Percentiles rank a stretch among this genome's conserved stretches.
phyloP scores from a whole-genome alignment of 2,329 filamentous ascomycete species.

The Fusarium bulbicola region DNA sequence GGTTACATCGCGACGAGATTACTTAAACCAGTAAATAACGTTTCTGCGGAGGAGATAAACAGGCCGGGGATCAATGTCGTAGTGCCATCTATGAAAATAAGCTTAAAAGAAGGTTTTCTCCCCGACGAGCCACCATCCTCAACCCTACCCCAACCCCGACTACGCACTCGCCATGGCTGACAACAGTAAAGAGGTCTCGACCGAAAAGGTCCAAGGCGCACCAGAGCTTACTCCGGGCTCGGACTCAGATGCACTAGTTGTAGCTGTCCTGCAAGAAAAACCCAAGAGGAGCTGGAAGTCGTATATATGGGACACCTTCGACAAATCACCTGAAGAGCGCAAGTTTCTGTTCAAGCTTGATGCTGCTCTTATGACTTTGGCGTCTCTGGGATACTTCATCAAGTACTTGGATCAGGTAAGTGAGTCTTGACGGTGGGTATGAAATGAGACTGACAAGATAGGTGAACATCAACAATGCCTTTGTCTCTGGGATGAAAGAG shows the following conservation, averaged over 20 bases:
- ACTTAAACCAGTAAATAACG: not conserved
- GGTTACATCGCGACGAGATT: not conserved
- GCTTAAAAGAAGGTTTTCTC: conserved; percentile 20
- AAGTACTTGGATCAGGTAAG: conserved; percentile 51
- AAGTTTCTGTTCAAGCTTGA: conserved; percentile 56
- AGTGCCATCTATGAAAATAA: not conserved
- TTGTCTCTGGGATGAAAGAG: conserved; percentile 58
- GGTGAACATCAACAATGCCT: conserved; percentile 42
- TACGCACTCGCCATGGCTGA: not conserved
- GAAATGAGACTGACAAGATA: not conserved
- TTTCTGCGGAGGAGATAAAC: fast-evolving
- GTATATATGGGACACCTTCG: conserved; percentile 59
- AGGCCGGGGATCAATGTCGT: fast-evolving
- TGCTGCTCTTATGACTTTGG: conserved; percentile 49
- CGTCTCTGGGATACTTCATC: conserved; percentile 51
- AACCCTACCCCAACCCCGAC: too few relatives aligned
- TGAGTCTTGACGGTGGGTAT: too few relatives aligned
- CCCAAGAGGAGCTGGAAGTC: conserved; percentile 51
- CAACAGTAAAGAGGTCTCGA: not conserved
- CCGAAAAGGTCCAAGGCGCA: not conserved
- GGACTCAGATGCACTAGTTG: not conserved
- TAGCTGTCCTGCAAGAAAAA: conserved; percentile 6
- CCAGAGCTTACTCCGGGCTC: not conserved
- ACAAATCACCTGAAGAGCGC: conserved; percentile 54
- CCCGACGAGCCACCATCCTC: fast-evolving